A percentile compares a stretch with the other conserved stretches of the same genome.
Evolutionary conservation across 345 rosid genomes (phyloP).

Genomic region (Viola odorata): DNA sequence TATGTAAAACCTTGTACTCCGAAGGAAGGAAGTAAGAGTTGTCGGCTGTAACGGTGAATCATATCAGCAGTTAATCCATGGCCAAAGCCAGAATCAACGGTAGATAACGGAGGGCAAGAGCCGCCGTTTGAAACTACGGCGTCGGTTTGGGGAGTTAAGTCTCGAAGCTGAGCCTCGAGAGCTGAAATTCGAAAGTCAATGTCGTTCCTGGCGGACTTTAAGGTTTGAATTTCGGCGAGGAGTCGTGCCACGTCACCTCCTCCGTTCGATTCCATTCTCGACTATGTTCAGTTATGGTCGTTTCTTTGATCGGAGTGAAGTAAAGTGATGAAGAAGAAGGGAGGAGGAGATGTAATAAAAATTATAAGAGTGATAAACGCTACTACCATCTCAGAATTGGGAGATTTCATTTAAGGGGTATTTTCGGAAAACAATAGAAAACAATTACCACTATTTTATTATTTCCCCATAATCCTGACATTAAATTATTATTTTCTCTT

Average conservation of each 20-base stretch:
- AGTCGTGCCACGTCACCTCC: conserved; percentile 12
- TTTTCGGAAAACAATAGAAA: too few species aligned
- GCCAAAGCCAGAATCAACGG: conserved; percentile 23
- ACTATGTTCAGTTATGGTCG: background rate
- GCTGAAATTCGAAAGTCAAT: conserved; percentile 56
- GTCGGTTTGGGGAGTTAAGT: conserved; percentile 19
- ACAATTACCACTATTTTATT: too few species aligned
- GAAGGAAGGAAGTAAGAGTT: conserved; percentile 76
- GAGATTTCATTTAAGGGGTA: too few species aligned
- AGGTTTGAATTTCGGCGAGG: conserved; percentile 8
- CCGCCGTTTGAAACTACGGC: conserved; percentile 22
- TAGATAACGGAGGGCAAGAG: conserved; percentile 22
- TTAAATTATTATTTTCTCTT: too few species aligned
- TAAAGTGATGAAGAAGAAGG: too few species aligned
- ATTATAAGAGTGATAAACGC: too few species aligned
- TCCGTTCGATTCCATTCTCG: conserved; percentile 8
- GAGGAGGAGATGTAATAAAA: too few species aligned
- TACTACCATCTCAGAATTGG: too few species aligned
- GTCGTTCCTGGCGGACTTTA: conserved; percentile 44
- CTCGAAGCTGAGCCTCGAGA: conserved; percentile 65
- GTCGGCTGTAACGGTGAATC: conserved; percentile 92
- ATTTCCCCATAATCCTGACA: too few species aligned
- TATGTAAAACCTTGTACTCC: conserved; percentile 62
- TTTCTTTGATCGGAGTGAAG: too few species aligned
- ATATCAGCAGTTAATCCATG: conserved; percentile 61